Evolutionary conservation across 768 basidiomycete genomes (phyloP), one percentile per base, ranked within the genome.

Genomic region (Dendrothele bispora): DNA sequence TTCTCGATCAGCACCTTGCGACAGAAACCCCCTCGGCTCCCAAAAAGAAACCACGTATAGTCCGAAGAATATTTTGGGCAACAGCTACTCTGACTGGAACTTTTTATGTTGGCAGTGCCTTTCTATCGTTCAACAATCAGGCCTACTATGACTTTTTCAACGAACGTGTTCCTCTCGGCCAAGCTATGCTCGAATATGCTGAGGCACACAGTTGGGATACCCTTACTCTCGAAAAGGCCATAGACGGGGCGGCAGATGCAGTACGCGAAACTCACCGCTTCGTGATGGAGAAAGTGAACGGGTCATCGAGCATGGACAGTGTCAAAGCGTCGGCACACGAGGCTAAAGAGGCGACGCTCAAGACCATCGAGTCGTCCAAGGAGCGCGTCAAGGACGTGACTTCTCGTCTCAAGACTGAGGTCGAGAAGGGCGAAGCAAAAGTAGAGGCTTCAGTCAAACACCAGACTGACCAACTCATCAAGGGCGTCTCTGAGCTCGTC

Each of bases 101-200:
- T 15, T 92, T 93, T 72, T 95, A 94, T 74, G 70, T 84, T 49
- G 82, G 85, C 42, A 91, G 91, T 66, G 80, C 86, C 7, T 87
- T 89, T 65, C 69, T 83, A 49, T 82, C 91, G 18, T 86, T 88
- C 71, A 79, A 86, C 58, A 84, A 80, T 65, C 86, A 84, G 55
- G 64, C 72, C 2, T 97, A 95, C 72, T 84, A 88, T 61, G 88
- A 95, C 55, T 77, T 95, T 62, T 97, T 97, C 74, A 77, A 83
- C 47, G 80, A 85, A 56, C 74, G 79, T 35, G 82, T 94, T 45
- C 95, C 95, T 2, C 74, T 90, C 30, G 93, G 84, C 24, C 79
- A 86, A 52, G 61, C 78, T 15, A 74, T 95, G 65, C 73, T 95
- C 32, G 86, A 94, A 49, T 92, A 83, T 59, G 88, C 87, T 8